Conservation (phyloP, 2,329 filamentous ascomycete species). For the Aureobasidium sp. region DNA sequence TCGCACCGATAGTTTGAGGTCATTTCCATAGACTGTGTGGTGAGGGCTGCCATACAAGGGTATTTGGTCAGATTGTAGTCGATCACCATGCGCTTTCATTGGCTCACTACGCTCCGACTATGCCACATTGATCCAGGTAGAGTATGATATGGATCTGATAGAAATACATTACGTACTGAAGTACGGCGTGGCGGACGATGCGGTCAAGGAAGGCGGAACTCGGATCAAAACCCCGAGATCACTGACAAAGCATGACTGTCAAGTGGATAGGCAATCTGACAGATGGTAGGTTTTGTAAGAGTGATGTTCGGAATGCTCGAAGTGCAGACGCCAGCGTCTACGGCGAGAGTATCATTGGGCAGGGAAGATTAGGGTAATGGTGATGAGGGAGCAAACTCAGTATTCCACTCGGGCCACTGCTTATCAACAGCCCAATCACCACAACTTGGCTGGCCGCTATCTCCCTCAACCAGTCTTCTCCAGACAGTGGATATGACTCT, state of each 20-base stretch:
- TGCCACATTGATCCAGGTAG: background rate
- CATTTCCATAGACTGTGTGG: background rate
- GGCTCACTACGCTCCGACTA: background rate
- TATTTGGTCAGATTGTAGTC: background rate
- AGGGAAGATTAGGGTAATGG: background rate
- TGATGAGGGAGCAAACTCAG: constrained; percentile 15
- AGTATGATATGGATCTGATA: background rate
- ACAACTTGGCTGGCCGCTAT: constrained; percentile 20
- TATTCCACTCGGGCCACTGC: constrained; percentile 25
- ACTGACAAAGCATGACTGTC: background rate
- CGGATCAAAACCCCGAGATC: background rate
- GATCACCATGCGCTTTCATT: background rate
- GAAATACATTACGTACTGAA: background rate
- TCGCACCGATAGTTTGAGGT: background rate
- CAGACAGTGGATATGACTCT: constrained; percentile 25
- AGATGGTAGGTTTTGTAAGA: too few species aligned
- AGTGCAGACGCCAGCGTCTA: background rate
- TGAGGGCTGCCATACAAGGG: background rate
- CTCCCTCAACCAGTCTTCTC: constrained; percentile 25
- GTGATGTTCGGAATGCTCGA: background rate
- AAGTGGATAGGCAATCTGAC: background rate
- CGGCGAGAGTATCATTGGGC: background rate
- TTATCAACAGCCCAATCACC: constrained; percentile 28
- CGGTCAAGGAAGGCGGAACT: background rate
- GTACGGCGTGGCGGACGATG: background rate